A percentile compares a stretch with the other conserved stretches of the same genome.
phyloP scores from a whole-genome alignment of 768 basidiomycete genomes.

The Pleurotus platypus region DNA sequence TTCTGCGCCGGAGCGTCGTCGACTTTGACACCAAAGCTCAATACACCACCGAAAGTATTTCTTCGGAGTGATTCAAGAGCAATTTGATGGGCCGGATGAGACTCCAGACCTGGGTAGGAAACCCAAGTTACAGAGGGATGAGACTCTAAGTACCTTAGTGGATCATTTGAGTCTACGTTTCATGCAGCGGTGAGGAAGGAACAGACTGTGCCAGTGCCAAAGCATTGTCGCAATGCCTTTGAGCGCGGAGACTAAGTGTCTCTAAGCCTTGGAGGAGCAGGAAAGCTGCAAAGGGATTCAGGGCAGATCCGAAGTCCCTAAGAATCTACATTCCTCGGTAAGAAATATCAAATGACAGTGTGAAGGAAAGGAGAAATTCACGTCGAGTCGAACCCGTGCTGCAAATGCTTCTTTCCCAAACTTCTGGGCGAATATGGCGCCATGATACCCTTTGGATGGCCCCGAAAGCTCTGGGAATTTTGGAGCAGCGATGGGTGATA shows the following conservation, averaged over 20 bases:
- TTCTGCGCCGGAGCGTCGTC: conserved; percentile 7
- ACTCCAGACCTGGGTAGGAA: conserved; percentile 32
- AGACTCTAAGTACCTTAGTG: conserved; percentile 24
- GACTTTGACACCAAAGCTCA: conserved; percentile 36
- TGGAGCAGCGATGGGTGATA: neutral
- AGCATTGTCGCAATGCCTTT: conserved; percentile 51
- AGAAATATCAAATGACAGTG: neutral
- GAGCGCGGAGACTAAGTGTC: conserved; percentile 49
- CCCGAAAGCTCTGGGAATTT: neutral
- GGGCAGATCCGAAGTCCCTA: conserved; percentile 48
- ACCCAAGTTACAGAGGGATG: conserved; percentile 35
- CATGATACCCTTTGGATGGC: neutral
- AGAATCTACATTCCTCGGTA: conserved; percentile 26
- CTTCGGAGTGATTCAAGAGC: conserved; percentile 27
- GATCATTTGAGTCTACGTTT: neutral
- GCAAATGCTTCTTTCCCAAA: neutral
- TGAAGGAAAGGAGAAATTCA: neutral
- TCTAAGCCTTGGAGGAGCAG: conserved; percentile 54
- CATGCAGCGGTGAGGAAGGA: neutral
- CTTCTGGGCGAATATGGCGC: neutral
- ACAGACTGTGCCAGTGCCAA: conserved; percentile 39
- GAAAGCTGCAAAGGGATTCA: conserved; percentile 54
- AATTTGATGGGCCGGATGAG: conserved; percentile 29
- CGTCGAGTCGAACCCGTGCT: neutral
- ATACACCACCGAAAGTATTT: conserved; percentile 30